These are phyloP conservation scores for Chlorella sp. DNA, from an alignment of 139 green algal species.

Conservation along the genomic window DNA sequence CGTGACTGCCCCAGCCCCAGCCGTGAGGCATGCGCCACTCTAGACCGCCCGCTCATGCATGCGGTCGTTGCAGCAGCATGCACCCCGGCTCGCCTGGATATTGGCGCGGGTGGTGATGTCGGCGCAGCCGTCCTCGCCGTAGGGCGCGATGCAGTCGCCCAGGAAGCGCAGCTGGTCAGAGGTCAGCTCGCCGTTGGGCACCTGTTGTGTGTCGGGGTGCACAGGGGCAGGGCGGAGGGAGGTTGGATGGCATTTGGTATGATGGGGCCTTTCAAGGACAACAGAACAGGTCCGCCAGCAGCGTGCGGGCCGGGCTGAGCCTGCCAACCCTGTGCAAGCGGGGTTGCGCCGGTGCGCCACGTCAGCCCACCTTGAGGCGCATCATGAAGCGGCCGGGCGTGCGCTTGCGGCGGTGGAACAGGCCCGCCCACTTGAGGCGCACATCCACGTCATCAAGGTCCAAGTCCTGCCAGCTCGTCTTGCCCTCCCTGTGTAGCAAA, in stretches of 20 bases:
- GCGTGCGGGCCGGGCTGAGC: too few species aligned
- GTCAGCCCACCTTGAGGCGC: constrained; percentile 91
- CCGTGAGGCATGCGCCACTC: background rate
- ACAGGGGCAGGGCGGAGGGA: too few species aligned
- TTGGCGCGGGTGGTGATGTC: constrained; percentile 99
- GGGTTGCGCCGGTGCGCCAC: too few species aligned
- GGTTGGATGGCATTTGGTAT: too few species aligned
- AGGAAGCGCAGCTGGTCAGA: constrained; percentile 79
- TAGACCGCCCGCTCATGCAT: background rate
- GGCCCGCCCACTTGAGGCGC: constrained; percentile 95
- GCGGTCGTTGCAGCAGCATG: background rate
- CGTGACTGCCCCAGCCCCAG: too few species aligned
- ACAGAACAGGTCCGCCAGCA: too few species aligned
- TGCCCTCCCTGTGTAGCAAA: constrained; percentile 70
- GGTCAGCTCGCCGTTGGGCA: constrained; percentile 91
- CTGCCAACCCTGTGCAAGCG: too few species aligned
- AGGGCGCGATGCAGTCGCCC: constrained; percentile 70
- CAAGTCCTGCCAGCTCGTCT: constrained; percentile 81
- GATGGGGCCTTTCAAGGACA: too few species aligned
- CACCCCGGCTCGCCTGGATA: constrained; percentile 69
- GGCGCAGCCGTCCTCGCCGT: constrained; percentile 87
- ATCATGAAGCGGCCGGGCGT: constrained; percentile 97
- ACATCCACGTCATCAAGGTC: constrained; percentile 95
- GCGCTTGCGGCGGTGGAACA: constrained; percentile 97
- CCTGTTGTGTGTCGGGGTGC: too few species aligned